Evolutionary conservation across 768 basidiomycete species (phyloP).

Genomic region (Auricularia auricula-judae): DNA sequence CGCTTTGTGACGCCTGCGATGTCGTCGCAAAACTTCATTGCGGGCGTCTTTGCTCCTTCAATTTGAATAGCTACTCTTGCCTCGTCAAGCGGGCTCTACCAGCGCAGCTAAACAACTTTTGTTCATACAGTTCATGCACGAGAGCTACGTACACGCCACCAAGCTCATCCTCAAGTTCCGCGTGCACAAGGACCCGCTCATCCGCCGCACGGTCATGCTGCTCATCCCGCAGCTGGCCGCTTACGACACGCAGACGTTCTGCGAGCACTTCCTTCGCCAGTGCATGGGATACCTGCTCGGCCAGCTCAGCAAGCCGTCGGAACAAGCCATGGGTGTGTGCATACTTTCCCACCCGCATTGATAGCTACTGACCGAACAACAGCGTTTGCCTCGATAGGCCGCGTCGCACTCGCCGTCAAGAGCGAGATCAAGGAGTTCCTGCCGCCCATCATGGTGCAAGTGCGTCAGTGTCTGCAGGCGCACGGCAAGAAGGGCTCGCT

Average conservation of each 20-base stretch:
- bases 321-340: constrained; percentile 8
- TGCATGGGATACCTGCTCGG: constrained; percentile 32
- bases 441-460: constrained; percentile 29
- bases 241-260: constrained; percentile 33
- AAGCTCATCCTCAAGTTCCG: background rate
- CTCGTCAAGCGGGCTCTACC: no score
- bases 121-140: background rate
- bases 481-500: constrained; percentile 32
- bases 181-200: constrained; percentile 22
- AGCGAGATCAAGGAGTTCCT: constrained; percentile 33
- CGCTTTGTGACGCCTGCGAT: no score
- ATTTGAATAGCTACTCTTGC: no score
- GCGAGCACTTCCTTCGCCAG: constrained; percentile 27
- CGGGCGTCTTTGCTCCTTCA: background rate
- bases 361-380: background rate
- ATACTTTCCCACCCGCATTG: background rate
- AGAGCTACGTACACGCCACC: background rate
- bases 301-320: constrained; percentile 29
- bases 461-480: constrained; percentile 29
- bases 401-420: constrained; percentile 31
- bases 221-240: constrained; percentile 34
- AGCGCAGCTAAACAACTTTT: no score
- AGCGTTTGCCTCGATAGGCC: constrained; percentile 37
- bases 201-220: constrained; percentile 32
- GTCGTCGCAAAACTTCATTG: background rate